Conservation (phyloP, 768 basidiomycete species). For the Galerina sulciceps region DNA sequence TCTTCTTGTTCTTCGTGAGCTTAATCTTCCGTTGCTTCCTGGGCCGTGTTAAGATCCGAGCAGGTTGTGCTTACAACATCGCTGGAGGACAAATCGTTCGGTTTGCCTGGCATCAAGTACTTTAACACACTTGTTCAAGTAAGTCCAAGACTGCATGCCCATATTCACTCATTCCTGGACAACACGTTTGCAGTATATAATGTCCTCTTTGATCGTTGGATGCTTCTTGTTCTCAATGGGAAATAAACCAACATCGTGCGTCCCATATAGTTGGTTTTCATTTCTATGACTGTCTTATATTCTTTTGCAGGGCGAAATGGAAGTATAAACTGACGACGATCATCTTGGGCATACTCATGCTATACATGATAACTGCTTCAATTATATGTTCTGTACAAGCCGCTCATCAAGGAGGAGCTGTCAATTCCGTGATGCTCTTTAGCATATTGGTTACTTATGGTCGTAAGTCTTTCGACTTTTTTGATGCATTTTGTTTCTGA, state of each 20-base stretch:
- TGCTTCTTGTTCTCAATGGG: slow-evolving; percentile 97
- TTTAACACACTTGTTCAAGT: slow-evolving; percentile 83
- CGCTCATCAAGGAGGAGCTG: slow-evolving; percentile 62
- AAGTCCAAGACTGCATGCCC: slow-evolving; percentile 1
- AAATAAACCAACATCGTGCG: slow-evolving; percentile 85
- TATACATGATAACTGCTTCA: slow-evolving; percentile 85
- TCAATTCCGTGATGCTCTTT: slow-evolving; percentile 80
- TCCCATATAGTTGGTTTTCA: background rate
- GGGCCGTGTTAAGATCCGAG: background rate
- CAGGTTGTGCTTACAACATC: slow-evolving; percentile 90
- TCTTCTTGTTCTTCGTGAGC: slow-evolving; percentile 91
- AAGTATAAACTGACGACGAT: slow-evolving; percentile 87
- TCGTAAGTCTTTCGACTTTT: slow-evolving; percentile 42
- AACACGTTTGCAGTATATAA: slow-evolving; percentile 60
- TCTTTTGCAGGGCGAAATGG: slow-evolving; percentile 60
- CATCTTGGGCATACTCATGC: slow-evolving; percentile 75
- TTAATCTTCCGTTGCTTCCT: background rate
- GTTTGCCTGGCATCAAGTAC: slow-evolving; percentile 64
- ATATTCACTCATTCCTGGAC: slow-evolving; percentile 4
- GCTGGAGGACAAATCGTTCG: slow-evolving; percentile 75
- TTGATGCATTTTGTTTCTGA: background rate
- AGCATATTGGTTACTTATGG: slow-evolving; percentile 89
- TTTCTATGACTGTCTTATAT: background rate
- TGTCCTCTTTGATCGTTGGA: slow-evolving; percentile 85
- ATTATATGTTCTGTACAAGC: slow-evolving; percentile 81